Evolutionary conservation across 1,284 basidiomycete species (phyloP).

Genomic region (Lignosus rhinocerotis): DNA sequence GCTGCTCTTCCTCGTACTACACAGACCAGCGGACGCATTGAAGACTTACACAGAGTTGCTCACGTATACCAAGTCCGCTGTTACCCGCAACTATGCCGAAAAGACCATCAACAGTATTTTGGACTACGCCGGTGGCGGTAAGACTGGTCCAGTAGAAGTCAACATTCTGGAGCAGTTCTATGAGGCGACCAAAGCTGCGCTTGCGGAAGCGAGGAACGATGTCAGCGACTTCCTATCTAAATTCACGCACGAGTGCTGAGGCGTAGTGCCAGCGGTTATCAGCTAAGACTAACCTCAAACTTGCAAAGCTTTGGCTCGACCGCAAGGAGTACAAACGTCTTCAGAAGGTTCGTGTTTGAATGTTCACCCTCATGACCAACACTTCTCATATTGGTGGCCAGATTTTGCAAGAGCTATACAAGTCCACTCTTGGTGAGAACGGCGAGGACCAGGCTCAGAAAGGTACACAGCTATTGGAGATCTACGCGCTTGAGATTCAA

Average conservation of each 20-base stretch:
- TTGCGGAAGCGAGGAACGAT: constrained; percentile 96
- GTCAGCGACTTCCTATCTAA: constrained; percentile 43
- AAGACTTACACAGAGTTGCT: constrained; percentile 84
- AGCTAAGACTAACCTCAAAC: constrained; percentile 94
- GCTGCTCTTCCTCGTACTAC: constrained; percentile 81
- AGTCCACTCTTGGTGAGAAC: constrained; percentile 64
- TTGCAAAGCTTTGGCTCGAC: constrained; percentile 97
- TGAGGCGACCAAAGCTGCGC: constrained; percentile 86
- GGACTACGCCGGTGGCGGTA: constrained; percentile 96
- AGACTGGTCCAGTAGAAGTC: constrained; percentile 80
- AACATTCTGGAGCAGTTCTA: constrained; percentile 94
- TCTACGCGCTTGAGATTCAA: constrained; percentile 98
- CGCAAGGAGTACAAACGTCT: constrained; percentile 89
- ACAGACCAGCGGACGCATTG: constrained; percentile 82
- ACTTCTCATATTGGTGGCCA: constrained; percentile 27
- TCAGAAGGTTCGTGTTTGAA: constrained; percentile 50
- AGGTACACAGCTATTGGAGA: constrained; percentile 93
- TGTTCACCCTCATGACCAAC: not conserved
- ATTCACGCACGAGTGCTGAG: not conserved
- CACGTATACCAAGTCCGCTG: constrained; percentile 90
- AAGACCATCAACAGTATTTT: constrained; percentile 99
- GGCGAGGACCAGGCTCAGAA: constrained; percentile 85
- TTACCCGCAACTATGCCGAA: constrained; percentile 91
- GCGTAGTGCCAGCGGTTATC: constrained; percentile 71
- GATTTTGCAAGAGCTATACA: constrained; percentile 75